Conservation (phyloP, 192 early-diverging fungal species). For the Glomus cerebriforme region DNA sequence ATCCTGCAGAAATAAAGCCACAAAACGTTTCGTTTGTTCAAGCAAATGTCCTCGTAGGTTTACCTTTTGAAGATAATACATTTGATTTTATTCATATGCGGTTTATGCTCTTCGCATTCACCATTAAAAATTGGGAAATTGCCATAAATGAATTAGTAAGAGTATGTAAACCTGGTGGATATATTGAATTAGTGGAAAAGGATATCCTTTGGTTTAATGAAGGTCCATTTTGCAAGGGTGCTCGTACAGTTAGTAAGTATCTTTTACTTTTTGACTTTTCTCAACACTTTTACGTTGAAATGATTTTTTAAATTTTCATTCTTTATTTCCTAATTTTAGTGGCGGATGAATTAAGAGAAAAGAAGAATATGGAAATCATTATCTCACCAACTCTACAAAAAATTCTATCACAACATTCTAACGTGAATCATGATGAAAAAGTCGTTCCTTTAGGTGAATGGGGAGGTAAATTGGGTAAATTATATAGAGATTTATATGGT, state of each 20-base stretch:
- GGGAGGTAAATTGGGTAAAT: slow-evolving; percentile 8
- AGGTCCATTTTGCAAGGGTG: slow-evolving; percentile 4
- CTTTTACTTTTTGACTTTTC: not conserved
- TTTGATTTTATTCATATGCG: slow-evolving; percentile 49
- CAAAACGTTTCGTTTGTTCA: slow-evolving; percentile 26
- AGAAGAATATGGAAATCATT: not conserved
- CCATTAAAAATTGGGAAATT: slow-evolving; percentile 41
- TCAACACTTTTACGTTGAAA: not conserved
- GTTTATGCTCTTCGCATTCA: slow-evolving; percentile 41
- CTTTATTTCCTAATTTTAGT: not conserved
- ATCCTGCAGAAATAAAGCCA: slow-evolving; percentile 28
- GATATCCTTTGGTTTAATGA: slow-evolving; percentile 7
- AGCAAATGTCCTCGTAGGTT: slow-evolving; percentile 40
- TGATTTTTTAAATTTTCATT: not conserved
- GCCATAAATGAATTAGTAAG: slow-evolving; percentile 33
- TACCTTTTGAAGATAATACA: slow-evolving; percentile 44
- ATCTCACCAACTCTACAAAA: not conserved
- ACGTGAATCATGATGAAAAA: not conserved
- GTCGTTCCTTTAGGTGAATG: not conserved
- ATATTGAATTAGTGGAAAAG: slow-evolving; percentile 43
- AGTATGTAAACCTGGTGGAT: slow-evolving; percentile 45
- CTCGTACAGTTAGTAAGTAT: not conserved
- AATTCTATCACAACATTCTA: not conserved
- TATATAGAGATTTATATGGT: slow-evolving; percentile 2
- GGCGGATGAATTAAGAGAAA: not conserved